Conservation (phyloP, 371 early-diverging fungal genomes). For the Zancudomyces culisetae region DNA sequence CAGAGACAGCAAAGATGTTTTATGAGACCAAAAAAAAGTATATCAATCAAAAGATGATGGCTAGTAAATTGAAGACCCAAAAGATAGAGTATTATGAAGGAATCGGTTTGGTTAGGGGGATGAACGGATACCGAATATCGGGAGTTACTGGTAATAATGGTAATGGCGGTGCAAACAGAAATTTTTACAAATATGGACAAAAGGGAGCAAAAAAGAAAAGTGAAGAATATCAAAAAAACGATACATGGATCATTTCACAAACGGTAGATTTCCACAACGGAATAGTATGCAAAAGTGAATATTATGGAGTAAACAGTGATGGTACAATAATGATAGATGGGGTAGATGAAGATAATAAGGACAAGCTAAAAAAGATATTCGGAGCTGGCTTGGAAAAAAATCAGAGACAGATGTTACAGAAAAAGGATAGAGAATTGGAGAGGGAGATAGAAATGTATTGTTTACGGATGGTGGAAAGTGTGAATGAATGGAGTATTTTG, state of each 20-base stretch:
- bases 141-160: background rate
- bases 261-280: background rate
- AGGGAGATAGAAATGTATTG: no score
- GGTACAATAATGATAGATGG: background rate
- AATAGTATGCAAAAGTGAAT: background rate
- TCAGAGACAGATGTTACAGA: no score
- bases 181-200: background rate
- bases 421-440: no score
- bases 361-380: no score
- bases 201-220: background rate
- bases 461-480: no score
- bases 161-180: background rate
- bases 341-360: background rate
- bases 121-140: background rate
- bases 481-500: no score
- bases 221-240: background rate
- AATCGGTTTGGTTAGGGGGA: no score
- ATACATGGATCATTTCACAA: background rate
- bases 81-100: background rate
- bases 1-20: background rate
- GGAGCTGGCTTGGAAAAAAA: no score
- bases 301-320: background rate
- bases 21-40: background rate
- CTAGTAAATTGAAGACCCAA: background rate
- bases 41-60: background rate